Percentiles rank a stretch among this genome's conserved stretches.
These are phyloP conservation scores for Zygotorulaspora chibaensis DNA, from an alignment of 805 yeast species.

Conservation along the genomic window DNA sequence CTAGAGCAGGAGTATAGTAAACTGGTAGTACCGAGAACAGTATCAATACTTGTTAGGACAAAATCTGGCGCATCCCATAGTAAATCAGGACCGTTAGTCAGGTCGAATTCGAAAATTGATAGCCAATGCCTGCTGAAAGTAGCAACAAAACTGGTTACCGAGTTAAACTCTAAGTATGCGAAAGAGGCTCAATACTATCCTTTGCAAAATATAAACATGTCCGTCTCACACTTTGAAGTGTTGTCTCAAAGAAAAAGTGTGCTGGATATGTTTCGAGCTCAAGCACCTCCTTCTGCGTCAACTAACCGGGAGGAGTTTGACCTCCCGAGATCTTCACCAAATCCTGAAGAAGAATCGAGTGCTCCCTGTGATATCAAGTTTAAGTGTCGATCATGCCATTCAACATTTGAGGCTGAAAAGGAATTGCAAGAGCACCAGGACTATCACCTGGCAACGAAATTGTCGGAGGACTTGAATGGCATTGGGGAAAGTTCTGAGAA, in stretches of 20 bases:
- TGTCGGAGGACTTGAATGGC: constrained; percentile 44
- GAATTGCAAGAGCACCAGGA: constrained; percentile 47
- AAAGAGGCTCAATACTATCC: constrained; percentile 41
- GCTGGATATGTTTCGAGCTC: constrained; percentile 34
- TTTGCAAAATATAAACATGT: constrained; percentile 46
- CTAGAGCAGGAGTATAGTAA: constrained; percentile 53
- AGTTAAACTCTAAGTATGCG: constrained; percentile 32
- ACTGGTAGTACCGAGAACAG: constrained; percentile 44
- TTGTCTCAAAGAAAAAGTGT: constrained; percentile 34
- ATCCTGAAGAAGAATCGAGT: not conserved
- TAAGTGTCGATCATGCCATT: constrained; percentile 24
- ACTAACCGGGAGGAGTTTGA: not conserved
- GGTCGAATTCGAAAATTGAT: constrained; percentile 8
- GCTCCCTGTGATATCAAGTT: not conserved
- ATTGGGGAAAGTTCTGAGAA: constrained; percentile 22
- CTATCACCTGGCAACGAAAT: constrained; percentile 48
- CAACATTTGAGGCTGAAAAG: constrained; percentile 14
- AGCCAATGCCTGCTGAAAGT: constrained; percentile 28
- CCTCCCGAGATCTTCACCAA: too few species aligned
- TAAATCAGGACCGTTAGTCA: constrained; percentile 21
- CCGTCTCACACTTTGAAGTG: constrained; percentile 51
- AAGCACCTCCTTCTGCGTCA: constrained; percentile 6
- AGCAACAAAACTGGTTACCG: constrained; percentile 42
- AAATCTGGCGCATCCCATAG: constrained; percentile 17
- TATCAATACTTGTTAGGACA: constrained; percentile 39